These are phyloP conservation scores for Hyphodiscus sp. DNA, from an alignment of 2,329 filamentous ascomycete genomes.

Conservation along the genomic window DNA sequence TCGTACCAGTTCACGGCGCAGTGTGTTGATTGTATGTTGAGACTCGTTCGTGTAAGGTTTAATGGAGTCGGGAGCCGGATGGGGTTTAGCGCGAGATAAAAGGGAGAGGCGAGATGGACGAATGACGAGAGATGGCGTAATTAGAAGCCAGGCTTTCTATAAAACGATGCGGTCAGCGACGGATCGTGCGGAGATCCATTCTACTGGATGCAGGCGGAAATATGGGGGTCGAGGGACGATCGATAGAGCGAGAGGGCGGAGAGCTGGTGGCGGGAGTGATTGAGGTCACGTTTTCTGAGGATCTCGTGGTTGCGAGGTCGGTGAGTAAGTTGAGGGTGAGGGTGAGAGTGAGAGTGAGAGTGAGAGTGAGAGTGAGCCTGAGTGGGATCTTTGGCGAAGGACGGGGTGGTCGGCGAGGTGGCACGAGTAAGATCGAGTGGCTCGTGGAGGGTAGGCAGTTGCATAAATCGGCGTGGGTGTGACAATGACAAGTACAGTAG, in stretches of 20 bases:
- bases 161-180: background rate
- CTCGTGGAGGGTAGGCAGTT: too few species aligned
- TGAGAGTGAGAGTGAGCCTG: too few species aligned
- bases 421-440: too few species aligned
- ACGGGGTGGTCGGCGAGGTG: too few species aligned
- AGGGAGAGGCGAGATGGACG: background rate
- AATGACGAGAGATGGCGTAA: background rate
- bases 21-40: slow-evolving; percentile 15
- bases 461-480: too few species aligned
- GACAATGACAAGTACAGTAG: too few species aligned
- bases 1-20: slow-evolving; percentile 29
- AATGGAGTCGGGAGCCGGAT: slow-evolving; percentile 6
- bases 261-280: background rate
- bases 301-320: background rate
- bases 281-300: background rate
- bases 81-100: slow-evolving; percentile 1
- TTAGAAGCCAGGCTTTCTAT: background rate
- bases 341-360: too few species aligned
- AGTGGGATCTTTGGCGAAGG: too few species aligned
- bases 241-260: background rate
- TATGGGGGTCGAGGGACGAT: background rate
- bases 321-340: too few species aligned
- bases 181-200: background rate
- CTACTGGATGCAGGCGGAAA: background rate
- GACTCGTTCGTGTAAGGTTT: slow-evolving; percentile 8